These are phyloP conservation scores for Entophlyctis luteolus DNA, from an alignment of 192 early-diverging fungal genomes.

Conservation along the genomic window DNA sequence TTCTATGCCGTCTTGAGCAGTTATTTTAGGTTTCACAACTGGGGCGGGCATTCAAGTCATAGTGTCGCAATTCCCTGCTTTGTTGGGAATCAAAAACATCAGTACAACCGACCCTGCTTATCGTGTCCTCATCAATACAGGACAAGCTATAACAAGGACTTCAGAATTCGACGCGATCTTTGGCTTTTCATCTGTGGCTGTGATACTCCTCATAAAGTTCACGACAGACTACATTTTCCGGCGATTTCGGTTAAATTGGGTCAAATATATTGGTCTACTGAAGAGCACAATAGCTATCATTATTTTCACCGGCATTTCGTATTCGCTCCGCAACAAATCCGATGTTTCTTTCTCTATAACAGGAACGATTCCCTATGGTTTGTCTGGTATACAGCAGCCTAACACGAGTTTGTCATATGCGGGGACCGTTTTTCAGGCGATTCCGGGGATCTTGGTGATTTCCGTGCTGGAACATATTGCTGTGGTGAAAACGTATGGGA, in stretches of 20 bases:
- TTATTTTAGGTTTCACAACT: conserved; percentile 67
- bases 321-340: conserved; percentile 47
- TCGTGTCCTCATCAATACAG: conserved; percentile 68
- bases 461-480: conserved; percentile 87
- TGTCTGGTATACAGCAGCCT: conserved; percentile 38
- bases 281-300: conserved; percentile 72
- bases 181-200: conserved; percentile 42
- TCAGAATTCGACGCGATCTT: conserved; percentile 52
- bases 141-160: conserved; percentile 27
- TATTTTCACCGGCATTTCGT: conserved; percentile 70
- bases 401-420: conserved; percentile 45
- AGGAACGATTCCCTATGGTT: conserved; percentile 68
- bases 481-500: conserved; percentile 81
- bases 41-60: conserved; percentile 78
- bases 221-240: not conserved
- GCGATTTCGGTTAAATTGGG: not conserved
- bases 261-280: conserved; percentile 65
- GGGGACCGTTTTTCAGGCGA: conserved; percentile 10
- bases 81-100: conserved; percentile 74
- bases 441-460: conserved; percentile 68
- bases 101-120: conserved; percentile 69
- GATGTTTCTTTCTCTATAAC: conserved; percentile 52
- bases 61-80: conserved; percentile 72
- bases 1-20: not conserved
- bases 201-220: conserved; percentile 42